Evolutionary conservation across 2,329 filamentous ascomycete species (phyloP), one percentile per base, ranked within the genome.

Genomic region (Aspergillus flavus): DNA sequence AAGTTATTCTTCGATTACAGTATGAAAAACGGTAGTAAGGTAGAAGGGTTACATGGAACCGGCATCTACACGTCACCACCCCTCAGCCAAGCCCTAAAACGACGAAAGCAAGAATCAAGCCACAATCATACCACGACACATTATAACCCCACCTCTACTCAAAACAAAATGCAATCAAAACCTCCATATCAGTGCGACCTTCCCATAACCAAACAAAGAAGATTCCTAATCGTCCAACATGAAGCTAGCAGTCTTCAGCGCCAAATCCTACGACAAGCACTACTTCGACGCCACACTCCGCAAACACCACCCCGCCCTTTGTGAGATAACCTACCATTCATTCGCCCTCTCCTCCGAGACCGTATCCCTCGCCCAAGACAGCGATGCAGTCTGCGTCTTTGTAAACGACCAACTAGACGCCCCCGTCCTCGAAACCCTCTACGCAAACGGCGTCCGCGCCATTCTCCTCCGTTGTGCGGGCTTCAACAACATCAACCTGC

Each of bases 391-490:
- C 56, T 91, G 88, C 76, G 85, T 86, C 69, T 91, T 91, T 69
- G 89, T 91, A 72, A 91, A 91, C 75, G 89, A 91, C 76, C 76
- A 76, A 5, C 79, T 89, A 23, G 78, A 81, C 59, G 80, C 75
- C 6, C 71, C 77, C 1, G 85, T 89, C 45, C 80, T 90, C 50
- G 74, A 79, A 23, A 76, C 79, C 0, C 82, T 90, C 10, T 77
- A 82, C 59, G 64, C 71, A 23, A 67, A 74, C 48, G 87, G 87
- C 69, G 82, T 88, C 52, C 81, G 81, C 55, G 86, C 85, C 58
- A 81, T 91, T 66, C 83, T 90, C 28, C 81, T 91, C 61, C 87
- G 89, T 58, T 91, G 89, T 75, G 89, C 89, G 1, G 89, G 89
- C 61, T 89, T 83, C 81, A 90, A 91, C 79, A 87, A 89, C 68